These are phyloP conservation scores for Cercospora janseana DNA, from an alignment of 2,329 filamentous ascomycete species.

Conservation along the genomic window DNA sequence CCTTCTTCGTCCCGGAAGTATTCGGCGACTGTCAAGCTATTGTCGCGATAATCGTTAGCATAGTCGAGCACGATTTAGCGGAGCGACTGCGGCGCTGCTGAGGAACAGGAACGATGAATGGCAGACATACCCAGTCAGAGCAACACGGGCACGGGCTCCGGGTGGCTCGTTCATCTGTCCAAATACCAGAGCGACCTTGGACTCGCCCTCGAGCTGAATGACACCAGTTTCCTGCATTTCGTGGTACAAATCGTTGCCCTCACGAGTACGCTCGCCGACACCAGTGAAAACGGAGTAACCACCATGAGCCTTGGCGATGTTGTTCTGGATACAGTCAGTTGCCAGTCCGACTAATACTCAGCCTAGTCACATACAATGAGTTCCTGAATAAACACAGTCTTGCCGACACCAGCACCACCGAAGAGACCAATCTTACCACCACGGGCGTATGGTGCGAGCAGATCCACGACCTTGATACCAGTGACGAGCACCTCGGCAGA, in stretches of 20 bases:
- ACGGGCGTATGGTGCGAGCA: slow-evolving; percentile 98
- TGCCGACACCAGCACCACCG: slow-evolving; percentile 99
- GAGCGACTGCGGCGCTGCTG: too few species aligned
- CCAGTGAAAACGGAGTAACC: slow-evolving; percentile 99
- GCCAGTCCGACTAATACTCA: not conserved
- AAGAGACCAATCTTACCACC: slow-evolving; percentile 99
- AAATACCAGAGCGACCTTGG: slow-evolving; percentile 98
- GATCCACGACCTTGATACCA: slow-evolving; percentile 99
- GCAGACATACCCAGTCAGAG: slow-evolving; percentile 97
- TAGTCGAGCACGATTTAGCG: too few species aligned
- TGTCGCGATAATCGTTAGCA: not conserved
- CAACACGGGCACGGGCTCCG: slow-evolving; percentile 98
- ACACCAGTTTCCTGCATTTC: slow-evolving; percentile 99
- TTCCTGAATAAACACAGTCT: slow-evolving; percentile 99
- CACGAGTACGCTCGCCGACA: slow-evolving; percentile 99
- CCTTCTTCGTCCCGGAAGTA: slow-evolving; percentile 71
- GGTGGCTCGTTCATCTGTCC: slow-evolving; percentile 99
- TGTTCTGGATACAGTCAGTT: slow-evolving; percentile 65
- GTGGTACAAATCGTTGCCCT: slow-evolving; percentile 99
- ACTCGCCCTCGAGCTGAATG: slow-evolving; percentile 98
- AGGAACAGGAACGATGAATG: too few species aligned
- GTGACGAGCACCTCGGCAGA: slow-evolving; percentile 94
- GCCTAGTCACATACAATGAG: slow-evolving; percentile 67
- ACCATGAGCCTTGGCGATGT: slow-evolving; percentile 99
- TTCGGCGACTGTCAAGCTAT: slow-evolving; percentile 64